phyloP scores from a whole-genome alignment of 2,329 filamentous ascomycete genomes.

The Neofusicoccum sp. region DNA sequence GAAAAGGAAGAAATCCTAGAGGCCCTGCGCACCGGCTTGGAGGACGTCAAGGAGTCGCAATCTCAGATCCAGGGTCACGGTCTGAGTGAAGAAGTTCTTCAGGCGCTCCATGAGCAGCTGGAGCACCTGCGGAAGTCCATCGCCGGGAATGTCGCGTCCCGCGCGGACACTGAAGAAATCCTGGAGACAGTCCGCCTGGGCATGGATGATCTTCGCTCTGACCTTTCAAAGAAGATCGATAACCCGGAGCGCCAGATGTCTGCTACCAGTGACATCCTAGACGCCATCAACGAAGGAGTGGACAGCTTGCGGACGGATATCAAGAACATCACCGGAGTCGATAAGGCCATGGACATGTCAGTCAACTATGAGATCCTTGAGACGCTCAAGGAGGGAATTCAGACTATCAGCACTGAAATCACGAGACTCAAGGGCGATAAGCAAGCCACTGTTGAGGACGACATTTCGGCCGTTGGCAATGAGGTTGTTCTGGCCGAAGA shows the following conservation, averaged over 20 bases:
- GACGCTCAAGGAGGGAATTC: conserved; percentile 79
- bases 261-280: conserved; percentile 61
- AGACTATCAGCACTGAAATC: conserved; percentile 75
- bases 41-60: conserved; percentile 35
- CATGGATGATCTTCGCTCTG: conserved; percentile 52
- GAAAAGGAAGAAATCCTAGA: conserved; percentile 47
- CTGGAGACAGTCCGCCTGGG: conserved; percentile 53
- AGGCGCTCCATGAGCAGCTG: conserved; percentile 54
- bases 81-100: conserved; percentile 54
- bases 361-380: conserved; percentile 89
- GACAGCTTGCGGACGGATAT: conserved; percentile 76
- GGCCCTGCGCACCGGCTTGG: conserved; percentile 39
- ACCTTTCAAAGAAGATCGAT: conserved; percentile 56
- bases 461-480: conserved; percentile 54
- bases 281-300: conserved; percentile 69
- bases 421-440: conserved; percentile 68
- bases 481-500: conserved; percentile 62
- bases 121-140: conserved; percentile 50
- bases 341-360: conserved; percentile 80
- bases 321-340: conserved; percentile 61
- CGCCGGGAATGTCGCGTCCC: conserved; percentile 41
- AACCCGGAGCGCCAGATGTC: conserved; percentile 56
- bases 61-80: conserved; percentile 23
- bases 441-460: conserved; percentile 48
- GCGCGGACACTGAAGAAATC: conserved; percentile 52